Evolutionary conservation across 768 basidiomycete species (phyloP).

Genomic region (Tulasnella sp.): DNA sequence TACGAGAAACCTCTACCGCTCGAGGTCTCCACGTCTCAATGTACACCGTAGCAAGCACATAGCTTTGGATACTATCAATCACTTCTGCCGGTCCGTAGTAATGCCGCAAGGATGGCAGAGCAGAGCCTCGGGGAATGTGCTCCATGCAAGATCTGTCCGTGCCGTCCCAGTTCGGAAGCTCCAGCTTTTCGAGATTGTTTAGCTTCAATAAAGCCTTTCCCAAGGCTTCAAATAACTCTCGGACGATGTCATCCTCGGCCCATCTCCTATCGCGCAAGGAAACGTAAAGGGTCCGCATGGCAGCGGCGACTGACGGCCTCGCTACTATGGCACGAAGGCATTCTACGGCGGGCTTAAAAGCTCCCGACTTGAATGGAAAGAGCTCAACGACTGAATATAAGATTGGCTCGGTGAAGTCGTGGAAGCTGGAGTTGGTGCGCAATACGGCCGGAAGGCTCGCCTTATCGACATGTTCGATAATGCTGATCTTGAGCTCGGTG

Average conservation of each 20-base stretch:
- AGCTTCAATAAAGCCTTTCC: background rate
- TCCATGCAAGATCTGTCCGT: background rate
- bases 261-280: accelerated
- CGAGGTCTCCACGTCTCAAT: background rate
- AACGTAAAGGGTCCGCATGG: background rate
- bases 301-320: background rate
- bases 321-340: background rate
- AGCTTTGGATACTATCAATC: background rate
- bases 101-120: background rate
- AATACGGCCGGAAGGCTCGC: background rate
- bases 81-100: background rate
- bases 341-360: background rate
- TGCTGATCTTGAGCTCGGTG: background rate
- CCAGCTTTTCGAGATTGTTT: background rate
- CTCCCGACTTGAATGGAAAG: background rate
- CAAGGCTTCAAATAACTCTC: background rate
- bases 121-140: background rate
- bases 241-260: background rate
- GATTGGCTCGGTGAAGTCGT: background rate
- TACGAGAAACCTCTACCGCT: background rate
- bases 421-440: background rate
- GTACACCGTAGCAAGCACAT: background rate
- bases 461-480: background rate
- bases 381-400: background rate
- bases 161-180: background rate